Evolutionary conservation across 441 rosid genomes (phyloP).

Genomic region (Brassica balearica): DNA sequence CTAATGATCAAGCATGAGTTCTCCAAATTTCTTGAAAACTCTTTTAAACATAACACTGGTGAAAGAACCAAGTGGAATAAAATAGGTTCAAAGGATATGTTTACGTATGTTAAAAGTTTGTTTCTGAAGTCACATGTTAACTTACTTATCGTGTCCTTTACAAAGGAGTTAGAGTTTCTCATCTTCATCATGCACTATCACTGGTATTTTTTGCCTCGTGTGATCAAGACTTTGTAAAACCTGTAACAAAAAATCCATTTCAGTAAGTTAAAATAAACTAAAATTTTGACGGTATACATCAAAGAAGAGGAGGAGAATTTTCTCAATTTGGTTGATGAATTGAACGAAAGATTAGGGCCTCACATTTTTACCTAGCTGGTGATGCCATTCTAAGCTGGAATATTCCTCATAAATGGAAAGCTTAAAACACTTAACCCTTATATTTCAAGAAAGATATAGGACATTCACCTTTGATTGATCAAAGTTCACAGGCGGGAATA

Average conservation of each 20-base stretch:
- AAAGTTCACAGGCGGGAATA: too few species aligned
- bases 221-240: slow-evolving; percentile 54
- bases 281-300: not conserved
- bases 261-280: not conserved
- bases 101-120: not conserved
- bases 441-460: too few species aligned
- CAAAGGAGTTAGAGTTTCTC: slow-evolving; percentile 55
- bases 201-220: slow-evolving; percentile 68
- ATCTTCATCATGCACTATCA: slow-evolving; percentile 56
- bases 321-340: not conserved
- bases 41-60: slow-evolving; percentile 71
- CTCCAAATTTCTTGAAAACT: slow-evolving; percentile 43
- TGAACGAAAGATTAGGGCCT: slow-evolving; percentile 79
- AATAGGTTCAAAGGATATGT: not conserved
- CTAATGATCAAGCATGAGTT: not conserved
- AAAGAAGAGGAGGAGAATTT: slow-evolving; percentile 8
- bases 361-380: slow-evolving; percentile 90
- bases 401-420: not conserved
- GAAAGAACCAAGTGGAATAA: slow-evolving; percentile 13
- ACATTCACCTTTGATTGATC: too few species aligned
- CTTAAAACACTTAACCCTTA: too few species aligned
- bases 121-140: slow-evolving; percentile 20
- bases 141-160: slow-evolving; percentile 74
- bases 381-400: slow-evolving; percentile 95
- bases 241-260: slow-evolving; percentile 46